A percentile compares a stretch with the other conserved stretches of the same genome.
phyloP scores from a whole-genome alignment of 345 rosid species.

The Raphanus raphanistrum region DNA sequence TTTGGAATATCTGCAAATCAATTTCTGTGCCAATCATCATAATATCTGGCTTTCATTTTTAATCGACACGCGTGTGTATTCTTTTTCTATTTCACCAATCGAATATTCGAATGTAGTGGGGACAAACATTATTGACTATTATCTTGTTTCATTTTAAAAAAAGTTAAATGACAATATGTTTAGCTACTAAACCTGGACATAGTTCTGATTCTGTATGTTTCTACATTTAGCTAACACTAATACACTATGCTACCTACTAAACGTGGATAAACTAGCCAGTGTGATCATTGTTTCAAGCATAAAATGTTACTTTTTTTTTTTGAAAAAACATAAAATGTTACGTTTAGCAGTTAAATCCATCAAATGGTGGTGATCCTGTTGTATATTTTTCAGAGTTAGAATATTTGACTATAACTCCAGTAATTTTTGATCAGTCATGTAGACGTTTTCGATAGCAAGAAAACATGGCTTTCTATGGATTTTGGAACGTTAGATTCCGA shows the following conservation, averaged over 20 bases:
- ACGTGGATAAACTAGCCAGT: neutral
- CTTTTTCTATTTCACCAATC: constrained; percentile 21
- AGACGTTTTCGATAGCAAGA: neutral
- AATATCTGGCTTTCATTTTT: constrained; percentile 12
- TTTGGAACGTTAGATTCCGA: neutral
- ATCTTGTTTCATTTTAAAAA: neutral
- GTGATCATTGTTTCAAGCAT: neutral
- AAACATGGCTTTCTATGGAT: neutral
- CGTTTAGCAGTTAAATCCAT: neutral
- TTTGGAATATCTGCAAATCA: constrained; percentile 27
- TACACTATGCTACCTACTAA: neutral
- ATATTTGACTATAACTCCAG: neutral
- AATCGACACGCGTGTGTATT: constrained; percentile 23
- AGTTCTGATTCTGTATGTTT: neutral
- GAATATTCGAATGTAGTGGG: constrained; percentile 19
- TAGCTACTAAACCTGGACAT: constrained; percentile 7
- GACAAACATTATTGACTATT: neutral
- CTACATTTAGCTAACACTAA: neutral
- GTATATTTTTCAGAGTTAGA: neutral
- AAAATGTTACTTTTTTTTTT: neutral
- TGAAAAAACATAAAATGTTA: neutral
- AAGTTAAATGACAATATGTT: neutral
- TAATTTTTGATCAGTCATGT: neutral
- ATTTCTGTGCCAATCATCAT: constrained; percentile 25
- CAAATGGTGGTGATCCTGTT: neutral